phyloP scores from a whole-genome alignment of 352 stramenopile species.

The Globisporangium cystogenes region DNA sequence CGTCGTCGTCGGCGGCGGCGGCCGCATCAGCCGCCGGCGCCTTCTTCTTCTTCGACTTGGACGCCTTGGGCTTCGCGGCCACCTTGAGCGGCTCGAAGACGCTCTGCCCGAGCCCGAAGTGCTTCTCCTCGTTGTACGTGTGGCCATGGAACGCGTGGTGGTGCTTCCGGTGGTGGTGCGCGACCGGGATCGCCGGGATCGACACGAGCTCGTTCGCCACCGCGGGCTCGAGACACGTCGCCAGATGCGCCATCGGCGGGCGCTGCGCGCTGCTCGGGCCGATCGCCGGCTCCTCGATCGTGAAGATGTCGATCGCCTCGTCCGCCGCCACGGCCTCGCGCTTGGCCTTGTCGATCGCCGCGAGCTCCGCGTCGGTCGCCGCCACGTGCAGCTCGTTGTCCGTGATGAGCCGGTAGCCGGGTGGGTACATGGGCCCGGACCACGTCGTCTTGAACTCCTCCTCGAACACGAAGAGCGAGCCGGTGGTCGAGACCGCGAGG shows the following conservation, averaged over 20 bases:
- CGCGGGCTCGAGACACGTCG: constrained; percentile 2
- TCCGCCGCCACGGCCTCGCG: neutral
- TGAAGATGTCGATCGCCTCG: constrained; percentile 47
- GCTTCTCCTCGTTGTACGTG: constrained; percentile 57
- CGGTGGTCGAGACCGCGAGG: constrained; percentile 57
- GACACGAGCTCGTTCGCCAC: constrained; percentile 27
- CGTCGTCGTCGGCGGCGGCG: neutral
- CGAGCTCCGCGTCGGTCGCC: constrained; percentile 29
- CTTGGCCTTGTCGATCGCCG: constrained; percentile 21
- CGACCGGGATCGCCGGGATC: constrained; percentile 57
- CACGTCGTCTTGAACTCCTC: constrained; percentile 71
- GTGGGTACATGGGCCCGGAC: constrained; percentile 81
- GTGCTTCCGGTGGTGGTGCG: constrained; percentile 44
- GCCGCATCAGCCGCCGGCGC: constrained; percentile 8
- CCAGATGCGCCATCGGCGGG: constrained; percentile 9
- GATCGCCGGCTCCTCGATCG: constrained; percentile 7
- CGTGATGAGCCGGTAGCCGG: constrained; percentile 69
- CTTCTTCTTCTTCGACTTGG: constrained; percentile 27
- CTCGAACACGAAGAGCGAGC: constrained; percentile 64
- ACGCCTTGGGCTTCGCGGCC: constrained; percentile 29
- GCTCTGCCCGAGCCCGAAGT: constrained; percentile 66
- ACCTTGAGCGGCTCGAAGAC: constrained; percentile 66
- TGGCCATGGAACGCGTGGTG: constrained; percentile 32
- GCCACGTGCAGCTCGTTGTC: constrained; percentile 70
- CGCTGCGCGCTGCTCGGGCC: constrained; percentile 5